Conservation (phyloP, 1,139 yeast species). For the Suhomyces chickasaworum region DNA sequence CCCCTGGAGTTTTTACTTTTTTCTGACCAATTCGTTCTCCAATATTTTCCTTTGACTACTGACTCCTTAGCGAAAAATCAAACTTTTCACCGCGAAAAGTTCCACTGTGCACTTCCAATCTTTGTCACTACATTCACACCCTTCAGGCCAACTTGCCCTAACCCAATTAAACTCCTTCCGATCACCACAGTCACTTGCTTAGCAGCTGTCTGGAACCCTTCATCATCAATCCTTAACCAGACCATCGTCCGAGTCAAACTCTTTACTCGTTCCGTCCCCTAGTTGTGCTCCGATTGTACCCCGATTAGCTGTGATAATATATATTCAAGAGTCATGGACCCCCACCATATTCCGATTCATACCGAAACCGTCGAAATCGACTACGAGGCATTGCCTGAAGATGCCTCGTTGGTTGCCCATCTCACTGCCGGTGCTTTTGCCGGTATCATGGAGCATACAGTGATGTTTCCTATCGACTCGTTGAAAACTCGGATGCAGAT, state of each 20-base stretch:
- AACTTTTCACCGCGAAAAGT: background rate
- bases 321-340: slow-evolving; percentile 16
- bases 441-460: slow-evolving; percentile 97
- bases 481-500: slow-evolving; percentile 96
- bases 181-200: background rate
- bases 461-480: slow-evolving; percentile 95
- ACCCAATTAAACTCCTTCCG: background rate
- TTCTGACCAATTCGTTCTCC: too few relatives aligned
- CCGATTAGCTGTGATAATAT: background rate
- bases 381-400: slow-evolving; percentile 89
- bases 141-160: background rate
- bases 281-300: background rate
- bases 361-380: slow-evolving; percentile 58
- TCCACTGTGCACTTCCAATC: background rate
- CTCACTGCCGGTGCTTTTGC: slow-evolving; percentile 95
- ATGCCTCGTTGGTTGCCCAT: slow-evolving; percentile 81
- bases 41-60: too few relatives aligned
- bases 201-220: background rate
- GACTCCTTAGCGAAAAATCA: background rate
- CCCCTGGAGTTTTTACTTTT: too few relatives aligned
- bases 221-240: background rate
- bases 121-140: background rate
- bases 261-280: background rate
- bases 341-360: slow-evolving; percentile 20
- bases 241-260: background rate